Conservation (phyloP, 345 rosid species). For the Cardiospermum halicacabum region DNA sequence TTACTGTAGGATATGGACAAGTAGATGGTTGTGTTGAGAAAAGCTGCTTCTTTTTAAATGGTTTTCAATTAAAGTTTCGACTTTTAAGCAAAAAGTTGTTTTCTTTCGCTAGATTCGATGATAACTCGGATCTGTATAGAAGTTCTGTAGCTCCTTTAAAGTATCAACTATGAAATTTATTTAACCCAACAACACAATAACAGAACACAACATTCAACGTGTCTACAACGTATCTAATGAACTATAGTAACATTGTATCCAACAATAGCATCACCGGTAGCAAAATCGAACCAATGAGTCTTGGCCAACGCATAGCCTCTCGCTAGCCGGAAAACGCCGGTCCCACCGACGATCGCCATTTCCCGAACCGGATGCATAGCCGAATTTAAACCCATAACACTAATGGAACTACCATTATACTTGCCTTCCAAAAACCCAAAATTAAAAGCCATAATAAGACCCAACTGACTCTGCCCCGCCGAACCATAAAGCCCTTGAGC, state of each 20-base stretch:
- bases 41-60: too few relatives aligned
- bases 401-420: slow-evolving; percentile 62
- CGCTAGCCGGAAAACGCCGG: slow-evolving; percentile 54
- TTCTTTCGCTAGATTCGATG: too few relatives aligned
- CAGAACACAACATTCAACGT: not conserved
- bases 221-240: slow-evolving; percentile 25
- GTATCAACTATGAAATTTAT: too few relatives aligned
- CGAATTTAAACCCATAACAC: slow-evolving; percentile 43
- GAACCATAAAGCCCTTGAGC: slow-evolving; percentile 65
- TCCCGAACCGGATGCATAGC: slow-evolving; percentile 37
- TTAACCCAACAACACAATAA: not conserved
- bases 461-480: slow-evolving; percentile 36
- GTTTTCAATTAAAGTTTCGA: too few relatives aligned
- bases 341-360: slow-evolving; percentile 63
- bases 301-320: slow-evolving; percentile 52
- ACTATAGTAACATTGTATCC: slow-evolving; percentile 57
- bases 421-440: slow-evolving; percentile 47
- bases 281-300: slow-evolving; percentile 35
- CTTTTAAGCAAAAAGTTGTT: too few relatives aligned
- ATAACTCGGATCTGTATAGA: too few relatives aligned
- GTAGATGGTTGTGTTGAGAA: too few relatives aligned
- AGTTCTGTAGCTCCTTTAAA: too few relatives aligned
- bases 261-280: slow-evolving; percentile 48
- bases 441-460: slow-evolving; percentile 48
- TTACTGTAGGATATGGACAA: too few relatives aligned